Evolutionary conservation across 805 yeast species (phyloP).

Genomic region (Wickerhamiella cacticola): DNA sequence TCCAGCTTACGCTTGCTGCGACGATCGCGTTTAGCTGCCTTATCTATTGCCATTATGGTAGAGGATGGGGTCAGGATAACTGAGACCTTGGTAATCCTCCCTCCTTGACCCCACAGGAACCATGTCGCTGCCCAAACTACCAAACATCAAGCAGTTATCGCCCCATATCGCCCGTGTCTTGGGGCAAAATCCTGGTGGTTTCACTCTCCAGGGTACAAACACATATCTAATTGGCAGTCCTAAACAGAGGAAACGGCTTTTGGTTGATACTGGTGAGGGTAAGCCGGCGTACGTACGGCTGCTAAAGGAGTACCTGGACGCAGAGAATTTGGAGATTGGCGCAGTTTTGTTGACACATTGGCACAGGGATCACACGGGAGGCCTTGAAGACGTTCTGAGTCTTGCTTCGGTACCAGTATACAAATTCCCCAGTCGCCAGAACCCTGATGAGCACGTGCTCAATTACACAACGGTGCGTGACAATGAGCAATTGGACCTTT

Average conservation of each 20-base stretch:
- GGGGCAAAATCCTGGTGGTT: conserved; percentile 30
- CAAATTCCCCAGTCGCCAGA: conserved; percentile 14
- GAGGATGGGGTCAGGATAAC: too few relatives aligned
- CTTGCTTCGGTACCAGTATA: conserved; percentile 12
- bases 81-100: too few relatives aligned
- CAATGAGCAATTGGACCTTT: conserved; percentile 22
- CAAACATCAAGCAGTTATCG: conserved; percentile 22
- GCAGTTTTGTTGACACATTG: conserved; percentile 29
- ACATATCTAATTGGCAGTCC: conserved; percentile 31
- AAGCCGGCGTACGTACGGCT: conserved; percentile 22
- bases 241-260: conserved; percentile 20
- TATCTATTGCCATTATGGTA: conserved; percentile 1
- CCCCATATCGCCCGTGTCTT: conserved; percentile 29
- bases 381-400: conserved; percentile 20
- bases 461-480: conserved; percentile 13
- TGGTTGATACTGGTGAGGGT: conserved; percentile 32
- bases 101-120: neutral
- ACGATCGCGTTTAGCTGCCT: neutral
- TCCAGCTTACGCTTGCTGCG: conserved; percentile 5
- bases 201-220: conserved; percentile 32
- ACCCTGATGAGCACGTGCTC: neutral
- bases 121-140: conserved; percentile 13
- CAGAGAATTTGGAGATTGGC: conserved; percentile 15
- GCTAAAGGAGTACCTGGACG: conserved; percentile 21
- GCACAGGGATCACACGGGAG: conserved; percentile 31